phyloP scores from a whole-genome alignment of 495 filamentous ascomycete genomes.

The Talaromyces trachyspermus region DNA sequence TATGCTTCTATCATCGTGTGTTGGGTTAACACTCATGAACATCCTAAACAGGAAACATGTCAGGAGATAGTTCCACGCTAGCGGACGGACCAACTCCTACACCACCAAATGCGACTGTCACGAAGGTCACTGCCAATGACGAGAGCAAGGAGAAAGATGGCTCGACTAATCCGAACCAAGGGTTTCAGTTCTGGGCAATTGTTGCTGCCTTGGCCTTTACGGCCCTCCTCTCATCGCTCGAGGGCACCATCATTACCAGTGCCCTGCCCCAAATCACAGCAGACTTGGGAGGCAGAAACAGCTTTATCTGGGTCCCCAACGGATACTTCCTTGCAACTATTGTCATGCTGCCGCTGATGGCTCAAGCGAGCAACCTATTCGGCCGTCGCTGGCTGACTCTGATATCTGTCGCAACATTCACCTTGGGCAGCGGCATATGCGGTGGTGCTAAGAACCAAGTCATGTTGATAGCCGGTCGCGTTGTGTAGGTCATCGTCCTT shows the following conservation, averaged over 20 bases:
- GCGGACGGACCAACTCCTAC: no score
- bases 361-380: conserved; percentile 43
- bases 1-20: no score
- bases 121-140: neutral
- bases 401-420: conserved; percentile 40
- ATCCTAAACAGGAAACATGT: no score
- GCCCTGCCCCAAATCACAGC: conserved; percentile 32
- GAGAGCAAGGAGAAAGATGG: neutral
- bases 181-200: conserved; percentile 12
- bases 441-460: conserved; percentile 10
- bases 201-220: conserved; percentile 37
- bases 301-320: conserved; percentile 50
- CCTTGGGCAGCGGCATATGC: conserved; percentile 18
- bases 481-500: no score
- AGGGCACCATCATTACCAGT: conserved; percentile 46
- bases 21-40: no score
- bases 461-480: conserved; percentile 22
- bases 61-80: no score
- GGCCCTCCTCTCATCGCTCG: conserved; percentile 46
- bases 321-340: conserved; percentile 43
- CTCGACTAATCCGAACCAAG: neutral
- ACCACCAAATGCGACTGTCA: no score
- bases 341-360: conserved; percentile 41
- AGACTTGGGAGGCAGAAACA: conserved; percentile 36
- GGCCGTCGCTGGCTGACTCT: conserved; percentile 32